A percentile compares a stretch with the other conserved stretches of the same genome.
phyloP scores from a whole-genome alignment of 768 basidiomycete genomes.

The Albatrellus ellisii region DNA sequence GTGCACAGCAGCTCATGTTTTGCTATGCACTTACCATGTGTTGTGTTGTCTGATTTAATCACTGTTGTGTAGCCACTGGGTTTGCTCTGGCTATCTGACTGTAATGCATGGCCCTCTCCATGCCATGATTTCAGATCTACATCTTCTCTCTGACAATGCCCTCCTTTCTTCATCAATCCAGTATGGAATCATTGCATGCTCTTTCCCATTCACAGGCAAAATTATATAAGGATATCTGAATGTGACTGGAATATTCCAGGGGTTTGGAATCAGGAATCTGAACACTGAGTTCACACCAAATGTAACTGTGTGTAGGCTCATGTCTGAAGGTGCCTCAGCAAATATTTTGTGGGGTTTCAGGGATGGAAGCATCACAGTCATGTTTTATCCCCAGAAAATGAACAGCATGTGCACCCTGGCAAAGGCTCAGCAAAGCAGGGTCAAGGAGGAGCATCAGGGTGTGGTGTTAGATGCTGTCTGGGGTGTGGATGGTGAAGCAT shows the following conservation, averaged over 20 bases:
- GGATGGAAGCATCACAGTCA: conserved; percentile 54
- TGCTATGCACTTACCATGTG: background rate
- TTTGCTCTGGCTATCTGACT: conserved; percentile 42
- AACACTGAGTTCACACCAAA: conserved; percentile 65
- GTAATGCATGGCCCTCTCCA: conserved; percentile 53
- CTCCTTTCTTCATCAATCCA: conserved; percentile 50
- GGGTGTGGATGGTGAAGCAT: conserved; percentile 23
- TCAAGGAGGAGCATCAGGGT: conserved; percentile 53
- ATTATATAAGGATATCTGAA: conserved; percentile 60
- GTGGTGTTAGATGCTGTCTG: conserved; percentile 43
- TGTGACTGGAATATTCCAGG: conserved; percentile 42
- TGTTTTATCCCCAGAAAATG: conserved; percentile 44
- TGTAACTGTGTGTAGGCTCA: conserved; percentile 42
- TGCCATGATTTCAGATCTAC: conserved; percentile 41
- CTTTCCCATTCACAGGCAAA: conserved; percentile 55
- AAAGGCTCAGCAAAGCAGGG: conserved; percentile 32
- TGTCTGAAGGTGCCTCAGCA: conserved; percentile 52
- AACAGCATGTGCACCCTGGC: conserved; percentile 33
- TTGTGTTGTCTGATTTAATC: background rate
- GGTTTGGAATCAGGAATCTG: conserved; percentile 56
- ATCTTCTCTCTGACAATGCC: conserved; percentile 41
- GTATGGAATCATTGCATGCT: conserved; percentile 64
- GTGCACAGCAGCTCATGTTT: conserved; percentile 22
- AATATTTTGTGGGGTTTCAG: conserved; percentile 64
- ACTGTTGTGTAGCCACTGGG: conserved; percentile 46